Conservation (phyloP, 2,329 filamentous ascomycete genomes). For the Claviceps maximensis region DNA sequence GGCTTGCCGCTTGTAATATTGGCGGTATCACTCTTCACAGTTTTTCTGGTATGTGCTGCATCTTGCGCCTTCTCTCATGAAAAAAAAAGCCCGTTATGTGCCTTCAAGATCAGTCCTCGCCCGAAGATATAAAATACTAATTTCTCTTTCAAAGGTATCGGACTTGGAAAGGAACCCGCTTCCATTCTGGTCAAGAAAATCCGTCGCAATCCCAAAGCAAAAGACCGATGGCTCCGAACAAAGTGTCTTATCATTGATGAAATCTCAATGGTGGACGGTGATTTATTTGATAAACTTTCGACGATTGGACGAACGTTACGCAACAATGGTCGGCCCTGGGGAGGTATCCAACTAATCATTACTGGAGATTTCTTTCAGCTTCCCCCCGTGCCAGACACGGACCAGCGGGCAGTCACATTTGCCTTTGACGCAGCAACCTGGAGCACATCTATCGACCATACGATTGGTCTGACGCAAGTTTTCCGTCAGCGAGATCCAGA, state of each 20-base stretch:
- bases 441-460: constrained; percentile 87
- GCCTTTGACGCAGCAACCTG: constrained; percentile 87
- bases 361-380: constrained; percentile 98
- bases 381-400: constrained; percentile 76
- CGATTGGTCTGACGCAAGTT: constrained; percentile 86
- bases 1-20: constrained; percentile 91
- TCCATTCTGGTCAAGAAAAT: constrained; percentile 80
- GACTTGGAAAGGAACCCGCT: constrained; percentile 79
- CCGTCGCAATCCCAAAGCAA: constrained; percentile 74
- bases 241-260: constrained; percentile 87
- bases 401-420: constrained; percentile 62
- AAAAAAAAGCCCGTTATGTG: too few species aligned
- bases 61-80: neutral
- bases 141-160: constrained; percentile 41
- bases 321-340: constrained; percentile 86
- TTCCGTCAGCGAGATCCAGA: constrained; percentile 86
- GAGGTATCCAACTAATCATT: constrained; percentile 88
- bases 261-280: constrained; percentile 96
- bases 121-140: neutral
- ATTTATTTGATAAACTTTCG: constrained; percentile 92
- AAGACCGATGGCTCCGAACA: constrained; percentile 75
- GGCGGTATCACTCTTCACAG: constrained; percentile 92
- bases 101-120: neutral
- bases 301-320: constrained; percentile 72
- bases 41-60: constrained; percentile 51